Evolutionary conservation across 1,139 yeast species (phyloP), one percentile per base, ranked within the genome.

Genomic region (Lodderomyces parapsilosis): DNA sequence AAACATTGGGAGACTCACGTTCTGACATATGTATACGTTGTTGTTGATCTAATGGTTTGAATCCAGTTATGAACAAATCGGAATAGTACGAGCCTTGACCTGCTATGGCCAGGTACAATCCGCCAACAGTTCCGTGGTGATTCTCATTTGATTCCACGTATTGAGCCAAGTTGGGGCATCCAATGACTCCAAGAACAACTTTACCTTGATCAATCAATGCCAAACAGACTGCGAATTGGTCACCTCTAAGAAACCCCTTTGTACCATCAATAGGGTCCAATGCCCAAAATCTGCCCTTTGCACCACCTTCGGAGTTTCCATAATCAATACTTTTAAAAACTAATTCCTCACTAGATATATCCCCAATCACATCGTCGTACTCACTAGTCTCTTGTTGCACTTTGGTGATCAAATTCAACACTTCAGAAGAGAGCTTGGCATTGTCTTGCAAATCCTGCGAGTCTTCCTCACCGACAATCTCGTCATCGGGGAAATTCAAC

Each of bases 261-360:
- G 99, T 93, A 13, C 99, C 99, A 60, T 93, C 99, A 49, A 93
- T 91, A 27, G 99, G 99, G 60, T 93, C 99, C 57, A 93, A 68
- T 0, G 98, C 96, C 99, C 99, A 93, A 62, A 87, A 81, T 50
- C 98, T 74, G 24, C 96, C 96, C 38, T 65, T 70, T 31, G 69
- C 54, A 3, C 96, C 96, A 43, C 97, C 97, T 48, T 74, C 59
- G 31, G 86, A 86, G 56, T 79, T 76, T 37, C 98, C 98, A 48
- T 73, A 66, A 60, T 91, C 96, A 49, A 93, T 87, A 35, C 85
- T 74, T 9, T 78, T 71, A 50, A 77, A 76, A 49, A 91, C 75
- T 27, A 79, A 75, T 1, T 72, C 69, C 39, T 76, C 63, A 3
- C 71, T 62, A 13, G 57, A 52, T 25, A 86, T 65, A 4, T 63